A percentile compares a stretch with the other conserved stretches of the same genome.
These are phyloP conservation scores for Rubia balearica DNA, from an alignment of 305 asterid species.

Conservation along the genomic window DNA sequence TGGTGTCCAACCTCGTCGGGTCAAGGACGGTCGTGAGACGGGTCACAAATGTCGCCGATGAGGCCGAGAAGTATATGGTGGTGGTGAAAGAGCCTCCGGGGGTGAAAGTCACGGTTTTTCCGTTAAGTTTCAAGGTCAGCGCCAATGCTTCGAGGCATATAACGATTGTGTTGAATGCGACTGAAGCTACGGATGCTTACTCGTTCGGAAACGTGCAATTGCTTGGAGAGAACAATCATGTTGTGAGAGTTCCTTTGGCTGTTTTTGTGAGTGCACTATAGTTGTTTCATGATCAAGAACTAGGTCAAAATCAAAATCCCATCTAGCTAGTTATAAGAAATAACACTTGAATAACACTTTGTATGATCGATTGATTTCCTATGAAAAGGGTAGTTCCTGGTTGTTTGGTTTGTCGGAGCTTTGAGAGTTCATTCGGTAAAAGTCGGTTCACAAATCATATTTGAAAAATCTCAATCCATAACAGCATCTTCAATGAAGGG, in stretches of 20 bases:
- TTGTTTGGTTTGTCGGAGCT: not conserved
- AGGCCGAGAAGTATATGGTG: constrained; percentile 40
- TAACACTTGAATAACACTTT: not conserved
- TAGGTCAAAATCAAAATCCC: constrained; percentile 1
- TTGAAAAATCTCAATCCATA: too few species aligned
- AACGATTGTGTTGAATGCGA: constrained; percentile 29
- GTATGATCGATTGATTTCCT: not conserved
- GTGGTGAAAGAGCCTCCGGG: constrained; percentile 43
- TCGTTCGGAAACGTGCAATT: constrained; percentile 46
- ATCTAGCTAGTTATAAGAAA: not conserved
- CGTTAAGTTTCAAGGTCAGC: constrained; percentile 28
- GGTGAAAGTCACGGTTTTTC: constrained; percentile 35
- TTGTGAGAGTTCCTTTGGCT: constrained; percentile 43
- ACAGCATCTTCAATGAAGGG: too few species aligned
- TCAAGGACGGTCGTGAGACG: constrained; percentile 39
- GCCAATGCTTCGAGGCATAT: constrained; percentile 39
- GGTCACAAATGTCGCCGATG: constrained; percentile 43
- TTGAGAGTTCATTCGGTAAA: too few species aligned
- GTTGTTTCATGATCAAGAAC: constrained; percentile 18
- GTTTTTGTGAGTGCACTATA: constrained; percentile 35
- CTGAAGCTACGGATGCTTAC: constrained; percentile 35
- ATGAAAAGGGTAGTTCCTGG: not conserved
- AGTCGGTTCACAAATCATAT: too few species aligned
- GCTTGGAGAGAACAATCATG: constrained; percentile 37
- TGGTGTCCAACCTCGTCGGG: constrained; percentile 47